Base-by-base conservation (phyloP, 129 eudicot species). In the Chrysanthemum lavandulifolium region DNA sequence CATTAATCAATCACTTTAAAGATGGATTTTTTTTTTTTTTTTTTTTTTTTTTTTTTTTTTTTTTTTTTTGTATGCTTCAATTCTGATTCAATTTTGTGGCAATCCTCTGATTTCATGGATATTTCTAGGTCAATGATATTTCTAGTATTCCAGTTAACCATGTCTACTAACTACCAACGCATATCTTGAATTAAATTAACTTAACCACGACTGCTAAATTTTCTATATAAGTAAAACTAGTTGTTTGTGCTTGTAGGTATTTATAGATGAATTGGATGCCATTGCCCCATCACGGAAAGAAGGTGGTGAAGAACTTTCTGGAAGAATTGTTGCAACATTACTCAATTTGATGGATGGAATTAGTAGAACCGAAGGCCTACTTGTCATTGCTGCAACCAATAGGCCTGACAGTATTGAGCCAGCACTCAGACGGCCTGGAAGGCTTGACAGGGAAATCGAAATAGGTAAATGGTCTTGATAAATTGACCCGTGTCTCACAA, bases 231-330 rank as follows among this genome's bases (percentile, higher is more conserved):
- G 54, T 43, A 66, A 66, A 59, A 47, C 68, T 60, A 9, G 13
- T 50, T 14, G 29, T 13, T 69, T 67, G 43, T 50, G 69, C 47
- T 36, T 80, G 31, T 77, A 95, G 99, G 84, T 95, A 13, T 95
- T 95, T 79, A 88, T 95, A 50, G 99, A 95, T 86, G 99, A 95
- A 74, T 83, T 95, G 82, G 97, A 95, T 86, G 88, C 99, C 68
- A 90, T 95, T 68, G 99, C 99, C 65, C 97, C 99, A 67, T 91
- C 97, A 52, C 84, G 97, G 36, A 90, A 88, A 73, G 90, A 95
- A 53, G 99, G 96, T 16, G 96, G 96, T 74, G 97, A 88, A 71
- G 97, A 86, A 56, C 91, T 95, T 19, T 90, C 97, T 16, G 91
- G 84, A 60, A 88, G 99, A 76, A 83, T 95, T 80, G 97, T 95